Evolutionary conservation across 192 early-diverging fungal genomes (phyloP).

Genomic region (Backusella sp.): DNA sequence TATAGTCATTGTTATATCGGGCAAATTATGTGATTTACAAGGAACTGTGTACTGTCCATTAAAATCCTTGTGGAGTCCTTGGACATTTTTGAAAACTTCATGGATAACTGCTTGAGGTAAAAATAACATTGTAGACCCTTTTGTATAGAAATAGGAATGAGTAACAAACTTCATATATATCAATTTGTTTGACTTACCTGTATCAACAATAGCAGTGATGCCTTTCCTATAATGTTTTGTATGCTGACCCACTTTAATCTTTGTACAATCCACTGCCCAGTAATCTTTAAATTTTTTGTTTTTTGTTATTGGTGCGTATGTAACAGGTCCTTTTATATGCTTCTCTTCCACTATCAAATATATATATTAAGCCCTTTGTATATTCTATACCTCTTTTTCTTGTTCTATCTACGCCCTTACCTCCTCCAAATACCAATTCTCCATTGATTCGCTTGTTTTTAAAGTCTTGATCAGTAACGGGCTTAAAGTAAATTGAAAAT

Average conservation of each 20-base stretch:
- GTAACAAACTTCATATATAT: neutral
- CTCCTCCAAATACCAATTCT: constrained; percentile 32
- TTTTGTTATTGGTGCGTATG: constrained; percentile 14
- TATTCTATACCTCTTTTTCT: neutral
- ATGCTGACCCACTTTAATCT: constrained; percentile 12
- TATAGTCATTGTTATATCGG: constrained; percentile 15
- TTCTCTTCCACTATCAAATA: constrained; percentile 15
- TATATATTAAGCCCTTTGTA: neutral
- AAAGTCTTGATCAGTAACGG: neutral
- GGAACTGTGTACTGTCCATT: constrained; percentile 23
- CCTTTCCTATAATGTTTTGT: neutral
- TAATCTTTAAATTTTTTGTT: constrained; percentile 20
- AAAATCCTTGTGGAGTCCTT: neutral
- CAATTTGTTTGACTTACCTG: constrained; percentile 1
- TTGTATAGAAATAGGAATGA: neutral
- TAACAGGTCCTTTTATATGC: constrained; percentile 12
- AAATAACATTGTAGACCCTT: constrained; percentile 26
- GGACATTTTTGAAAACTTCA: constrained; percentile 7
- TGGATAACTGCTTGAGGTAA: constrained; percentile 16
- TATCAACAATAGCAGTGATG: constrained; percentile 22
- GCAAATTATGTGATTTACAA: constrained; percentile 16
- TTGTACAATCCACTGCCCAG: constrained; percentile 30
- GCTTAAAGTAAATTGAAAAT: constrained; percentile 33
- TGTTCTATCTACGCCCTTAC: neutral
- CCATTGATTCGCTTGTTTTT: constrained; percentile 22